phyloP scores from a whole-genome alignment of 2,329 filamentous ascomycete species.

The Mycosphaerella sp. region DNA sequence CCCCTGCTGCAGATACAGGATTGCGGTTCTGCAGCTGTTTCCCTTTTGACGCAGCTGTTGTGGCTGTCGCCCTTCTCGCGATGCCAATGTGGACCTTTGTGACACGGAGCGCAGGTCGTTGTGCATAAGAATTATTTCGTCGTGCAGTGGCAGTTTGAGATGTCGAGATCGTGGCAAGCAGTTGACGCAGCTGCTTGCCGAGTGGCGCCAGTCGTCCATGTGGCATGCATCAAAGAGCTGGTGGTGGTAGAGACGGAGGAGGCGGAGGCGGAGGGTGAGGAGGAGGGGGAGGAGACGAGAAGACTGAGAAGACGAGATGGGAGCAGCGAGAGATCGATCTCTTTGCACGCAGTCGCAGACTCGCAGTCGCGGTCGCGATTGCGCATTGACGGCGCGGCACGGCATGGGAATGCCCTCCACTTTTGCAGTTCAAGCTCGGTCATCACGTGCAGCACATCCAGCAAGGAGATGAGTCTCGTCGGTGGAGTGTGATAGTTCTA shows the following conservation, averaged over 20 bases:
- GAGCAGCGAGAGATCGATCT: not conserved
- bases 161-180: conserved; percentile 20
- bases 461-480: too few relatives aligned
- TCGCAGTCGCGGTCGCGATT: too few relatives aligned
- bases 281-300: not conserved
- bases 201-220: conserved; percentile 33
- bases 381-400: too few relatives aligned
- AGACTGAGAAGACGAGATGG: not conserved
- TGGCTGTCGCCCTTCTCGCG: not conserved
- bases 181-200: conserved; percentile 30
- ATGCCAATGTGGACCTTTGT: conserved; percentile 1
- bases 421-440: not conserved
- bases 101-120: not conserved
- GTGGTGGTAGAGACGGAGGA: not conserved
- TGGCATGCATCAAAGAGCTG: conserved; percentile 30
- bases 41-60: not conserved
- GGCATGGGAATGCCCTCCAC: not conserved
- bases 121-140: not conserved
- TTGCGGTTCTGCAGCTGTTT: not conserved
- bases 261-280: not conserved
- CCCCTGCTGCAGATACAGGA: not conserved
- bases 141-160: not conserved
- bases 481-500: too few relatives aligned
- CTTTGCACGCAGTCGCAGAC: not conserved
- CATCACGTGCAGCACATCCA: not conserved